Base-by-base conservation (phyloP, 805 yeast genomes). In the Suhomyces vadensis region DNA sequence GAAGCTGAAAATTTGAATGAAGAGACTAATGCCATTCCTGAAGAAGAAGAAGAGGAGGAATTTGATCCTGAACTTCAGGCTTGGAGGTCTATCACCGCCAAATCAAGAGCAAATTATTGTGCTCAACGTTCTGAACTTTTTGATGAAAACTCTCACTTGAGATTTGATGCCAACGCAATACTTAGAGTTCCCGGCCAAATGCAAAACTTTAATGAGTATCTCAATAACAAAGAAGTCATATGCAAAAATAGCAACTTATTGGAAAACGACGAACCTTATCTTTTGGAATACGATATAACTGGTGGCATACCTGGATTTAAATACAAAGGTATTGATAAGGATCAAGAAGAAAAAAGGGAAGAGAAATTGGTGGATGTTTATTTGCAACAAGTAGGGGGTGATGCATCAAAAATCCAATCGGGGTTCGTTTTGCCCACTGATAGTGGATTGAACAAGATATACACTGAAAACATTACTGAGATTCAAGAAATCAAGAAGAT, bases 401-500 rank as follows among this genome's bases (percentile, higher is more conserved):
- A 56, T 43, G 61, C 63, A 8, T 47, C 55, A 5, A 53, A 51
- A 6, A 44, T 52, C 14, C 44, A 55, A 27, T 65, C 73, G 0
- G 52, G 52, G 1, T 67, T 71, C 47, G 63, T 63, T 4, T 47
- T 68, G 35, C 60, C 67, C 55, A 71, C 39, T 46, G 63, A 71
- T 11, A 70, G 72, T 13, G 95, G 96, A 0, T 69, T 89, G 39
- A 79, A 82, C 44, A 73, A 75, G 11, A 68, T 80, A 6, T 68
- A 87, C 44, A 73, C 78, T 53, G 74, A 76, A 16, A 94, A 91
- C 54, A 82, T 94, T 35, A 67, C 73, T 1, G 78, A 85, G 50
- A 87, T 94, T 74, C 97, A 92, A 66, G 89, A 89, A 53, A 86
- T 94, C 26, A 73, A 99, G 46, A 86, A 83, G 51, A 74, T 88